Percentiles rank a stretch among this genome's conserved stretches.
Conservation (phyloP, 2,329 filamentous ascomycete species). For the Penicillium sp. region DNA sequence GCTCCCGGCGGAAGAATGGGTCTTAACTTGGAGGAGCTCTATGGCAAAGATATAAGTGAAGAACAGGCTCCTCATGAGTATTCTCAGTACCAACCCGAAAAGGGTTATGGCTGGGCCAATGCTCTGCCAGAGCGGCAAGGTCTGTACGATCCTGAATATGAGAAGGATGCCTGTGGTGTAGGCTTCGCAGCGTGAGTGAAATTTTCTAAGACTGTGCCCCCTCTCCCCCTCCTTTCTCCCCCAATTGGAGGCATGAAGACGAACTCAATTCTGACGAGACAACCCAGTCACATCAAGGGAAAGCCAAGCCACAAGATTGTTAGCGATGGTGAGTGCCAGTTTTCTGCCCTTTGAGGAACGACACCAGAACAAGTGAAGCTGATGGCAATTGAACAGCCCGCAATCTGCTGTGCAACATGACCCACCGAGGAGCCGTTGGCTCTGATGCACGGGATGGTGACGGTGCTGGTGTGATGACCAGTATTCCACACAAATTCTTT, state of each 20-base stretch:
- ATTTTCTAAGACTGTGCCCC: not conserved
- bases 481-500: conserved; percentile 96
- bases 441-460: conserved; percentile 97
- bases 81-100: conserved; percentile 48
- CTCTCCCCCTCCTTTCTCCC: too few species aligned
- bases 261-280: conserved; percentile 8
- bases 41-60: conserved; percentile 41
- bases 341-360: not conserved
- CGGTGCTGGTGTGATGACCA: conserved; percentile 98
- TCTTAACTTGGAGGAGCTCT: conserved; percentile 42
- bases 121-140: conserved; percentile 96
- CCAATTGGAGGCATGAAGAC: not conserved
- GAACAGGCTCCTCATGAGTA: conserved; percentile 40
- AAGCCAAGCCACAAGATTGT: conserved; percentile 96
- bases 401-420: conserved; percentile 98
- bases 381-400: conserved; percentile 50
- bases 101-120: conserved; percentile 84
- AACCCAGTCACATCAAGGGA: conserved; percentile 83
- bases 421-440: conserved; percentile 94
- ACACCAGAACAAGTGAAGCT: not conserved
- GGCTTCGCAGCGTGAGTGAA: conserved; percentile 83
- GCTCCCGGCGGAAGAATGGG: conserved; percentile 44
- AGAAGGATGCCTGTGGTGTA: conserved; percentile 99
- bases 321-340: conserved; percentile 69
- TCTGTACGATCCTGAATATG: conserved; percentile 88